Evolutionary conservation across 108 stramenopile genomes (phyloP).

Genomic region (Nannochloropsis granulata): DNA sequence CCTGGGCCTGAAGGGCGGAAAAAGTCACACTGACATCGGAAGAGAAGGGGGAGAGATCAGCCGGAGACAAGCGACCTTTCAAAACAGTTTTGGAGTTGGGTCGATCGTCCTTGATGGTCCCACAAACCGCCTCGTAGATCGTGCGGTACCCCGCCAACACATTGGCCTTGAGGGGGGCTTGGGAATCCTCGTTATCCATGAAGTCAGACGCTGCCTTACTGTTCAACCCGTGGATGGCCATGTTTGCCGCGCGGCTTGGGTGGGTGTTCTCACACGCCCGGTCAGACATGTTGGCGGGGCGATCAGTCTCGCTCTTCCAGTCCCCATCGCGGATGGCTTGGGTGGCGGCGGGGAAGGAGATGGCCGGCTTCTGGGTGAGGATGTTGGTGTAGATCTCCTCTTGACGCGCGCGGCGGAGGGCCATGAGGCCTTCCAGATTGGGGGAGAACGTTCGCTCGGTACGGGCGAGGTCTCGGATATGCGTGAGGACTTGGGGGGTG

Average conservation of each 20-base stretch:
- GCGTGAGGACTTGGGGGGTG: background rate
- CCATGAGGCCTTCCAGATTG: background rate
- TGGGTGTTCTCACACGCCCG: background rate
- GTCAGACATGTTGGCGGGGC: background rate
- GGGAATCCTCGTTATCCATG: background rate
- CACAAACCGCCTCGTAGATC: background rate
- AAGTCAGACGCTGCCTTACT: background rate
- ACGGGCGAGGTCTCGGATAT: background rate
- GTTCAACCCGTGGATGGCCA: background rate
- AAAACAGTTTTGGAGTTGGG: background rate
- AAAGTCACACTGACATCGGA: background rate
- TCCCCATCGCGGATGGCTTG: background rate
- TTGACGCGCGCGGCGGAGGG: background rate
- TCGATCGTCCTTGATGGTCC: background rate
- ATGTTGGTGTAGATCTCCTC: background rate
- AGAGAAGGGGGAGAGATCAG: background rate
- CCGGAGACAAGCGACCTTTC: background rate
- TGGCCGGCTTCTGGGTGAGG: background rate
- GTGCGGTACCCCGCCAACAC: background rate
- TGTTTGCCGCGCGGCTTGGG: background rate
- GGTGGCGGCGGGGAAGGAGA: background rate
- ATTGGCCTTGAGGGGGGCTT: background rate
- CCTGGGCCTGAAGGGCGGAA: background rate
- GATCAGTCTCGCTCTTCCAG: background rate
- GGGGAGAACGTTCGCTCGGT: background rate